These are phyloP conservation scores for Cenchrus americanus DNA, from an alignment of 176 grass and related monocot species.

Conservation along the genomic window DNA sequence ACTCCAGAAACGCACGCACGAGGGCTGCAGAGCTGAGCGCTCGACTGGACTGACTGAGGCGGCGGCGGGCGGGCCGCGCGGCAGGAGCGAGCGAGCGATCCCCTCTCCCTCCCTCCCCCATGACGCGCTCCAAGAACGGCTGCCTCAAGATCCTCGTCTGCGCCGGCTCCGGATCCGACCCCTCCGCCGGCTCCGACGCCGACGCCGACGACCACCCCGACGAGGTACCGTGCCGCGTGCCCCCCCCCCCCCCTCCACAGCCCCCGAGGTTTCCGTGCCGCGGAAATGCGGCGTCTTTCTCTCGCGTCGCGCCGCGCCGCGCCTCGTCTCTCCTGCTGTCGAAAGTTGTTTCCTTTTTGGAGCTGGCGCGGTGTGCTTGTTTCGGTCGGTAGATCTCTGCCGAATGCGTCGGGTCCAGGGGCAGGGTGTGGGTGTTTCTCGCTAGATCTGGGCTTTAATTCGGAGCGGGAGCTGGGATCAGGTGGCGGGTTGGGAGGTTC, in stretches of 20 bases:
- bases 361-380: constrained; percentile 25
- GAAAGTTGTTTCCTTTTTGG: constrained; percentile 33
- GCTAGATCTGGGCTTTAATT: constrained; percentile 44
- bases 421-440: background rate
- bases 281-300: constrained; percentile 28
- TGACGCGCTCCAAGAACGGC: constrained; percentile 62
- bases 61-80: background rate
- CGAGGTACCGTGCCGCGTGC: constrained; percentile 39
- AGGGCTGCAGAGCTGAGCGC: background rate
- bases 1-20: constrained; percentile 51
- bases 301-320: background rate
- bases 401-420: constrained; percentile 8
- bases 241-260: background rate
- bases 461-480: background rate
- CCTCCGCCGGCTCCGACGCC: constrained; percentile 48
- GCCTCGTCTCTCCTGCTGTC: background rate
- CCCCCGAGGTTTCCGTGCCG: background rate
- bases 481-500: background rate
- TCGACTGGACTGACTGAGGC: constrained; percentile 2
- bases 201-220: constrained; percentile 53
- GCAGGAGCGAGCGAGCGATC: constrained; percentile 5
- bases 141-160: constrained; percentile 84
- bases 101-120: constrained; percentile 18
- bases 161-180: constrained; percentile 55
- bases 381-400: constrained; percentile 40